These are phyloP conservation scores for Elongisporangium prolatum DNA, from an alignment of 352 stramenopile genomes.

Conservation along the genomic window DNA sequence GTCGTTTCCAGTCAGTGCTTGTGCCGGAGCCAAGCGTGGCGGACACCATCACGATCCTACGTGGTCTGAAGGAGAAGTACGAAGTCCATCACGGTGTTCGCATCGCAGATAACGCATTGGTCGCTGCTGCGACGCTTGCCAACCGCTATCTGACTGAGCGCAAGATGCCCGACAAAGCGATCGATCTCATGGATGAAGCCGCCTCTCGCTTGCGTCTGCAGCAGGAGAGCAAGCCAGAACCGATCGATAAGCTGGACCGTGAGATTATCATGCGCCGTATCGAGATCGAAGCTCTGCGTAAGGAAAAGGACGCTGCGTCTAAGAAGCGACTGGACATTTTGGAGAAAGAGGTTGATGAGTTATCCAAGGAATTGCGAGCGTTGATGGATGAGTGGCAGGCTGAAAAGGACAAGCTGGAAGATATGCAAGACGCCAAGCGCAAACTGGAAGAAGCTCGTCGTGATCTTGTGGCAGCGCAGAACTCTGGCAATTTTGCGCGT, in stretches of 20 bases:
- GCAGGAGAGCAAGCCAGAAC: slow-evolving; percentile 80
- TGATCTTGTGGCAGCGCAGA: slow-evolving; percentile 69
- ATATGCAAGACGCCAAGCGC: slow-evolving; percentile 73
- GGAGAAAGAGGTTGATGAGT: slow-evolving; percentile 59
- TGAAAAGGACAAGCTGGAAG: slow-evolving; percentile 69
- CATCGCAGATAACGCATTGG: slow-evolving; percentile 92
- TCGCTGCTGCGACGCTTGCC: slow-evolving; percentile 91
- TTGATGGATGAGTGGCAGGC: slow-evolving; percentile 75
- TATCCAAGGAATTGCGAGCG: slow-evolving; percentile 47
- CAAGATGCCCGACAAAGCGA: slow-evolving; percentile 96
- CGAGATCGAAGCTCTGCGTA: slow-evolving; percentile 78
- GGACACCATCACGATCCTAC: slow-evolving; percentile 95
- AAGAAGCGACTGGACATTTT: slow-evolving; percentile 58
- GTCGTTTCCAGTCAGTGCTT: slow-evolving; percentile 96
- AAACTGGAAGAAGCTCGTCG: slow-evolving; percentile 70
- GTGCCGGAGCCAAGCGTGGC: slow-evolving; percentile 93
- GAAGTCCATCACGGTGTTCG: slow-evolving; percentile 96
- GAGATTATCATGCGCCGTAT: slow-evolving; percentile 75
- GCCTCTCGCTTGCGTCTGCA: slow-evolving; percentile 78
- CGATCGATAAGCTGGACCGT: slow-evolving; percentile 79
- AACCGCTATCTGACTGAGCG: slow-evolving; percentile 90
- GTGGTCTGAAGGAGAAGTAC: slow-evolving; percentile 95
- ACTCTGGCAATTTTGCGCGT: slow-evolving; percentile 67
- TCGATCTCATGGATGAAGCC: slow-evolving; percentile 95
- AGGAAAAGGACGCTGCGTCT: slow-evolving; percentile 70